Base-by-base conservation (phyloP, 2,329 filamentous ascomycete species). In the Exophiala sp. region DNA sequence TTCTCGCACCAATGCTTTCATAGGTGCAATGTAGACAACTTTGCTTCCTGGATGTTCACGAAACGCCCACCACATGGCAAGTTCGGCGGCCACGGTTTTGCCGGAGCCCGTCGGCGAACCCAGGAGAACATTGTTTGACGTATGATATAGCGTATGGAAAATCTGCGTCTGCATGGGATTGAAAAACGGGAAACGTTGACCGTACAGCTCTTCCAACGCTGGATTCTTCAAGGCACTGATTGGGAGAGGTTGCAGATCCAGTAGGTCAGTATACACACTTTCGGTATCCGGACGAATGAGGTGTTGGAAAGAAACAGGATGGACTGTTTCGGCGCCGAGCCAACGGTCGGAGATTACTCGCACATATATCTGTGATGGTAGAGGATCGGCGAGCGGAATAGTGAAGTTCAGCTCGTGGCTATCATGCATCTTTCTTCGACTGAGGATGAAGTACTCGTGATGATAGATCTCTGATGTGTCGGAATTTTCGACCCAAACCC, bases 21-120 rank as follows among this genome's bases (percentile, higher is more conserved):
- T 99, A 0, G 95, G 95, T 2, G 94, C 94, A 67, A 99, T 97
- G 69, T 99, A 99, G 10, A 99, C 94, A 2, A 99, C 91, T 73
- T 99, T 99, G 3, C 91, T 96, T 3, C 91, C 91, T 1, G 94
- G 94, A 47, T 87, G 87, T 68, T 96, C 91, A 11, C 91, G 85
- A 73, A 99, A 97, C 2, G 94, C 92, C 91, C 91, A 96, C 95
- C 95, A 99, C 92, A 99, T 97, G 21, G 95, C 91, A 57, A 99
- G 75, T 68, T 99, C 94, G 45, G 89, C 91, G 14, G 95, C 94
- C 38, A 99, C 88, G 0, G 95, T 99, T 77, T 99, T 99, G 54
- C 94, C 94, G 78, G 91, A 96, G 54, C 94, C 94, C 0, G 95
- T 99, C 0, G 94, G 95, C 2, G 94, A 97, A 6, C 95, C 94